phyloP scores from a whole-genome alignment of 139 green algal species.

The Desmodesmus armatus region DNA sequence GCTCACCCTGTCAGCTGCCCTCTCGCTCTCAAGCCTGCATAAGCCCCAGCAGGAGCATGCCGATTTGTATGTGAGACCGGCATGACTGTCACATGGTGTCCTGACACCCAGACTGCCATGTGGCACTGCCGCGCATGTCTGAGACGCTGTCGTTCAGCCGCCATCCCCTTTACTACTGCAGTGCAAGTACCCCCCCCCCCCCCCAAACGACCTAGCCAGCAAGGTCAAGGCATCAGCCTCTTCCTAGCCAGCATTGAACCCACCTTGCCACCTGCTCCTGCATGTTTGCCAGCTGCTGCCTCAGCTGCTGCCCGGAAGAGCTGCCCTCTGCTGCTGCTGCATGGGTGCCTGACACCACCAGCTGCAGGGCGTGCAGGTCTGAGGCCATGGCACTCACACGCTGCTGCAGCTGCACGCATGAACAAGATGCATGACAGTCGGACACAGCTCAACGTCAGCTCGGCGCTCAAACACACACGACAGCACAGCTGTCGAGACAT shows the following conservation, averaged over 20 bases:
- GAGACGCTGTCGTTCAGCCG: no score
- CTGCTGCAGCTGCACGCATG: constrained; percentile 32
- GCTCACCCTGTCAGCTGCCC: not conserved
- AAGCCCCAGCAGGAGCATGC: not conserved
- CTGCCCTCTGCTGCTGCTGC: constrained; percentile 29
- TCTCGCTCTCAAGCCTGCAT: constrained; percentile 23
- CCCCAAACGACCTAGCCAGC: no score
- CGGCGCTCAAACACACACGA: no score
- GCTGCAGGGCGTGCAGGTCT: constrained; percentile 30
- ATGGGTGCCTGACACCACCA: not conserved
- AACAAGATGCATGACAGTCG: not conserved
- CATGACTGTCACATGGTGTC: no score
- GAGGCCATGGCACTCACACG: constrained; percentile 10
- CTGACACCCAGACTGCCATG: no score
- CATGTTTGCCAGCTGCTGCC: constrained; percentile 14
- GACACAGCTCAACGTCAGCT: no score
- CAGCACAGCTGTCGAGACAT: not conserved
- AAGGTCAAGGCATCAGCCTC: no score
- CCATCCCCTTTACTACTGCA: no score
- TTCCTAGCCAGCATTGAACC: no score
- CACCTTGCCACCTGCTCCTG: constrained; percentile 37
- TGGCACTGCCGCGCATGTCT: no score
- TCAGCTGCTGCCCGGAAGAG: constrained; percentile 5
- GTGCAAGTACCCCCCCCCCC: no score
- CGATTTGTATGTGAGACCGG: no score